Evolutionary conservation across 2,329 filamentous ascomycete genomes (phyloP), one percentile per base, ranked within the genome.

Genomic region (Alternaria arborescens): DNA sequence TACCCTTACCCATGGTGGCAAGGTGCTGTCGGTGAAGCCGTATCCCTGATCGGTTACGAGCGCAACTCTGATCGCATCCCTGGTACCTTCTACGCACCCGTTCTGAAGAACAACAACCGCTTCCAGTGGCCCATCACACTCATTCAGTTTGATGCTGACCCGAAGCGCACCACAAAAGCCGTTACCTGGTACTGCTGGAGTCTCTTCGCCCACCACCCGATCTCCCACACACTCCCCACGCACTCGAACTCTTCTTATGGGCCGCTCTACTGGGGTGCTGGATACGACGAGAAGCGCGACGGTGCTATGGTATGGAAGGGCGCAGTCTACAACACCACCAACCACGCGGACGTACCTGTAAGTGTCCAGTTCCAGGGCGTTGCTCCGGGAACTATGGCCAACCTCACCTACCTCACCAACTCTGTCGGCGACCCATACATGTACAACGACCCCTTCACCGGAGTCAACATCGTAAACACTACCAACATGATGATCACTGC

Each of bases 41-140:
- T 91, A n/a, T 88, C 85, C 56, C 80, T 90, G 16, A 82, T 91
- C 62, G 86, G 88, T 18, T 86, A 86, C 30, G 89, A 91, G 81
- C 82, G 88, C 57, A 91, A 91, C 75, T 82, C 83, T 4, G 86
- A 89, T 66, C 82, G 83, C 20, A 82, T 89, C 44, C 82, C 83
- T 2, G 85, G 85, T 7, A 82, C 84, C 1, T 71, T 70, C 52
- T 74, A 76, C 55, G 75, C 75, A 1, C 76, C 76, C 0, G 66
- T 76, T 1, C 38, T 78, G 22, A 73, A 76, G 57, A 78, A 78
- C 62, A 66, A 73, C 55, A 76, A 78, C 62, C 66, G 70, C 16
- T 77, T 70, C 60, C 70, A 78, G 54, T 78, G 77, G 77, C 61
- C 71, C 14, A 79, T 79, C 3, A 77, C 78, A 5, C 64, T 82